These are phyloP conservation scores for Populus tremula DNA, from an alignment of 345 rosid species.

Conservation along the genomic window DNA sequence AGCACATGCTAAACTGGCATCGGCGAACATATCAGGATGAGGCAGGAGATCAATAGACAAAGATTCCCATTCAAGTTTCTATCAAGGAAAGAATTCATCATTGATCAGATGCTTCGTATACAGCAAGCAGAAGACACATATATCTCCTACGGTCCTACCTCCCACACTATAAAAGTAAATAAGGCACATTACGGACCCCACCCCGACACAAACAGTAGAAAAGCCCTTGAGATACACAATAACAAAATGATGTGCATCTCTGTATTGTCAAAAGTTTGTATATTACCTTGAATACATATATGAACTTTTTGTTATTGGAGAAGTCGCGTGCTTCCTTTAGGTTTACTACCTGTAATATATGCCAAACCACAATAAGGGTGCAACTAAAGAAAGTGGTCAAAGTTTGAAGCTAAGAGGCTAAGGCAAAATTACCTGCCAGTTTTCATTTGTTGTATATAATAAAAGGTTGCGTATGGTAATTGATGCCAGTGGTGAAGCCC, in stretches of 20 bases:
- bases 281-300: slow-evolving; percentile 88
- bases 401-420: slow-evolving; percentile 1
- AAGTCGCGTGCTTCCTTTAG: slow-evolving; percentile 97
- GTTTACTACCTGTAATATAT: slow-evolving; percentile 66
- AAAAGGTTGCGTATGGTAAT: slow-evolving; percentile 81
- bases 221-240: not conserved
- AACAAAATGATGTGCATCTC: not conserved
- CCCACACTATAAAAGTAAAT: not conserved
- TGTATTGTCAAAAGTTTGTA: not conserved
- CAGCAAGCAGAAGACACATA: not conserved
- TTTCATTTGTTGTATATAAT: slow-evolving; percentile 83
- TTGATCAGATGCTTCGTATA: slow-evolving; percentile 21
- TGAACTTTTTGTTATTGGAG: slow-evolving; percentile 64
- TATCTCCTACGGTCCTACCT: not conserved
- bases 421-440: slow-evolving; percentile 70
- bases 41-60: slow-evolving; percentile 97
- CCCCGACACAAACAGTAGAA: not conserved
- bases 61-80: slow-evolving; percentile 99
- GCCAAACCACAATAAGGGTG: slow-evolving; percentile 7
- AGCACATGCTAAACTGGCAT: slow-evolving; percentile 71
- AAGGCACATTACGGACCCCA: not conserved
- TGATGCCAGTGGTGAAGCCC: slow-evolving; percentile 97
- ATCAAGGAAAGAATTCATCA: slow-evolving; percentile 34
- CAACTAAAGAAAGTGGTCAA: not conserved
- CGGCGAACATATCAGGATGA: slow-evolving; percentile 98